Conservation (phyloP, 306 rosid species). For the Lotus japonicus region DNA sequence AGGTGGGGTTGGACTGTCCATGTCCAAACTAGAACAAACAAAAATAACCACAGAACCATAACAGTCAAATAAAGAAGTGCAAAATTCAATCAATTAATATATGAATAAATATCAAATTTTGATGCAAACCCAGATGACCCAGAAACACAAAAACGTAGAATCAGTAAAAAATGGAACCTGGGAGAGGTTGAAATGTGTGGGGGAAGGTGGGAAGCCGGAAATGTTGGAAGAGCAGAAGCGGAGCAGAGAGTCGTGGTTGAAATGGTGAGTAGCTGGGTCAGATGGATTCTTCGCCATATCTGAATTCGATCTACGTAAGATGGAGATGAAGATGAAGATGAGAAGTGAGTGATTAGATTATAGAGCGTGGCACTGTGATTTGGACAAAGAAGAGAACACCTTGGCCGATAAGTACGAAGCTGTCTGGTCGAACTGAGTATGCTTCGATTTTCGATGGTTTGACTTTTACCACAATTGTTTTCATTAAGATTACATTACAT, state of each 20-base stretch:
- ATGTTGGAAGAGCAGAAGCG: conserved; percentile 63
- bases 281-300: conserved; percentile 37
- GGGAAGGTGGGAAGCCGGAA: conserved; percentile 55
- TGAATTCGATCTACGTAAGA: not conserved
- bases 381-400: not conserved
- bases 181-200: conserved; percentile 53
- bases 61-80: not conserved
- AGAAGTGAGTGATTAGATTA: not conserved
- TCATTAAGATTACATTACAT: no score
- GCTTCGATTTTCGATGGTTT: no score
- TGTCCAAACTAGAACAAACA: conserved; percentile 63
- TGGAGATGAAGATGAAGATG: not conserved
- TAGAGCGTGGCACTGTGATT: not conserved
- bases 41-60: not conserved
- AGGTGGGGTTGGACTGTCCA: conserved; percentile 93
- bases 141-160: not conserved
- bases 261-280: conserved; percentile 38
- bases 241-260: conserved; percentile 47
- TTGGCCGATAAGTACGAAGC: no score
- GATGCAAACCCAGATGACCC: not conserved
- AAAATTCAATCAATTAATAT: not conserved
- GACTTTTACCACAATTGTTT: no score
- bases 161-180: conserved; percentile 43
- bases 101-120: not conserved
- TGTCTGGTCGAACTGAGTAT: no score